Evolutionary conservation across 2,329 filamentous ascomycete species (phyloP).

Genomic region (Endoconidiophora polonica): DNA sequence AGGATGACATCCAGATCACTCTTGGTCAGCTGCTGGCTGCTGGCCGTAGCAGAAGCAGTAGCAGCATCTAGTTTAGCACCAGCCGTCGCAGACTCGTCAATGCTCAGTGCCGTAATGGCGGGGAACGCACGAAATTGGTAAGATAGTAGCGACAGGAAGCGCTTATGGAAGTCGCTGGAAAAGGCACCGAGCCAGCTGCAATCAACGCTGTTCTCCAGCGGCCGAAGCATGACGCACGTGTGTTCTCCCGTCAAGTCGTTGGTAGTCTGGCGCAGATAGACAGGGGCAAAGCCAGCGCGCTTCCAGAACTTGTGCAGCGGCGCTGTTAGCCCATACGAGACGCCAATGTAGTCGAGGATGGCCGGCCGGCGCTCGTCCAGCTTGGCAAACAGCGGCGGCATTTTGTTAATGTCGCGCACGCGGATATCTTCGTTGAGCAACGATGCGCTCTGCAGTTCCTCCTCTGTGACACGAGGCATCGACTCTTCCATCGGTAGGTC

Average conservation of each 20-base stretch:
- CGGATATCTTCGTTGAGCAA: conserved; percentile 78
- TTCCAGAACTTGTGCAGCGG: conserved; percentile 96
- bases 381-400: conserved; percentile 86
- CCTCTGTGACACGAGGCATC: conserved; percentile 69
- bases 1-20: conserved; percentile 58
- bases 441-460: conserved; percentile 57
- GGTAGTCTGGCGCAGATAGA: conserved; percentile 86
- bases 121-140: conserved; percentile 83
- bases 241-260: conserved; percentile 96
- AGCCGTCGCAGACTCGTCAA: conserved; percentile 67
- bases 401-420: conserved; percentile 73
- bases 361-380: conserved; percentile 69
- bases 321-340: conserved; percentile 82
- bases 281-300: conserved; percentile 64
- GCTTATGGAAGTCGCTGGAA: conserved; percentile 78
- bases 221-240: conserved; percentile 90
- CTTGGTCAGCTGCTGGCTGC: conserved; percentile 44
- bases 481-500: conserved; percentile 32
- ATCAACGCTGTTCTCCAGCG: conserved; percentile 52
- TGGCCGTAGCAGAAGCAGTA: conserved; percentile 18
- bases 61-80: conserved; percentile 49
- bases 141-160: conserved; percentile 79
- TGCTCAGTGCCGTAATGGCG: conserved; percentile 61
- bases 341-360: conserved; percentile 77
- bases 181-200: conserved; percentile 79